Evolutionary conservation across 441 rosid species (phyloP), one percentile per base, ranked within the genome.

Genomic region (Erysimum cheiri): DNA sequence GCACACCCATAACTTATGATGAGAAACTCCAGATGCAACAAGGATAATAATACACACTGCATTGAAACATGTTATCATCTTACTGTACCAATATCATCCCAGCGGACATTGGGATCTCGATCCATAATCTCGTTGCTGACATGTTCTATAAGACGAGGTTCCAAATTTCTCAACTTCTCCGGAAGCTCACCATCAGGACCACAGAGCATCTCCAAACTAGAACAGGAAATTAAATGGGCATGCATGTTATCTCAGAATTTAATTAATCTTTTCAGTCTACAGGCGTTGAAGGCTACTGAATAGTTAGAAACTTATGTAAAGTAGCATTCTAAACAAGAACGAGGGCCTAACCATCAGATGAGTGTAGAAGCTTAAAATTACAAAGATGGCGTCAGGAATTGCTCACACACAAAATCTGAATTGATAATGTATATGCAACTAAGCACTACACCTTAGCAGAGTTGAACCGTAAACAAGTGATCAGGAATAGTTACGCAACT

Each of bases 181-280:
- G 96, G 99, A 78, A 94, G 96, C 82, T 94, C 98, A 8, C 98
- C 98, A 78, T 94, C 97, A 77, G 96, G 93, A 74, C 99, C 97
- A 54, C 97, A 88, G 31, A 94, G 86, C 89, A 88, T 77, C 82
- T 94, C 99, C 91, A 90, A 77, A 78, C 99, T 94, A 71, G 58
- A 65, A 63, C 17, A 56, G 54, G 52, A 47, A 70, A 50, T 6
- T 15, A 58, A 60, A 64, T 60, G 32, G 13, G 14, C 17, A 67
- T 64, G 47, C 31, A 47, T 14, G 26, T 12, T 26, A 54, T 55
- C 29, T 37, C 24, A 39, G 31, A 33, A 55, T 63, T 15, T 33
- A 32, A 35, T 28, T 15, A 35, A 8, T 24, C 41, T 48, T 72
- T 55, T 31, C 57, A 72, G 37, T 53, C 62, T 68, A 6, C n/a